These are phyloP conservation scores for Arthroderma sp. DNA, from an alignment of 2,329 filamentous ascomycete species.

Conservation along the genomic window DNA sequence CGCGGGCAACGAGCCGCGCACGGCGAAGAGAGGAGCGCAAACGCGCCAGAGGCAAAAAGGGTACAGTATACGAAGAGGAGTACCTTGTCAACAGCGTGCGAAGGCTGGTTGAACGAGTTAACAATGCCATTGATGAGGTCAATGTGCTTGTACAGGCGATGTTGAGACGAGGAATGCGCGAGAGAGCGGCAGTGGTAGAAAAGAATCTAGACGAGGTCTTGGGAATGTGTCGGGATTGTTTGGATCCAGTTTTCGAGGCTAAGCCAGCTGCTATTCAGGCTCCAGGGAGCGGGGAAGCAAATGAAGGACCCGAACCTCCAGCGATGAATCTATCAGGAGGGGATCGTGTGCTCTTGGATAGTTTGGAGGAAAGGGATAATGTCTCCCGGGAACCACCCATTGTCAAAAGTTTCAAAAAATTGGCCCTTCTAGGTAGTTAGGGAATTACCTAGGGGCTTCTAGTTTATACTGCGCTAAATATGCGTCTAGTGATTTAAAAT, in stretches of 20 bases:
- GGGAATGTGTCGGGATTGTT: slow-evolving; percentile 51
- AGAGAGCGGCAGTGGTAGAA: slow-evolving; percentile 69
- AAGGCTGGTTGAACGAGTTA: slow-evolving; percentile 70
- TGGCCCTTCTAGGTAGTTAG: slow-evolving; percentile 22
- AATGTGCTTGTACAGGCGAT: slow-evolving; percentile 63
- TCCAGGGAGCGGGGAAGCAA: slow-evolving; percentile 13
- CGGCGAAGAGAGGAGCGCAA: slow-evolving; percentile 85
- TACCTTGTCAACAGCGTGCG: slow-evolving; percentile 83
- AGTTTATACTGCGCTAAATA: too few relatives aligned
- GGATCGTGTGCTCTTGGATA: slow-evolving; percentile 29
- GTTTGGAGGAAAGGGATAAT: slow-evolving; percentile 22
- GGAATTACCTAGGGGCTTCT: too few relatives aligned
- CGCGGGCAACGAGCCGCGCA: slow-evolving; percentile 72
- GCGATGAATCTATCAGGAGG: slow-evolving; percentile 14
- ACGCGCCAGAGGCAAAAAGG: slow-evolving; percentile 85
- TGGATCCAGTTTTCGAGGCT: slow-evolving; percentile 55
- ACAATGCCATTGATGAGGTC: slow-evolving; percentile 58
- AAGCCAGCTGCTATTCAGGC: slow-evolving; percentile 16
- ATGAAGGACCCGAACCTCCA: slow-evolving; percentile 8
- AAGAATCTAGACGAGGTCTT: slow-evolving; percentile 60
- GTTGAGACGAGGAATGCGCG: slow-evolving; percentile 69
- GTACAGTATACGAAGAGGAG: slow-evolving; percentile 94
- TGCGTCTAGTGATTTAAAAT: too few relatives aligned
- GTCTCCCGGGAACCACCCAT: slow-evolving; percentile 33
- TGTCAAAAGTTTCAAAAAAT: slow-evolving; percentile 35